These are phyloP conservation scores for Myxozyma nipponensis DNA, from an alignment of 805 yeast species.

Conservation along the genomic window DNA sequence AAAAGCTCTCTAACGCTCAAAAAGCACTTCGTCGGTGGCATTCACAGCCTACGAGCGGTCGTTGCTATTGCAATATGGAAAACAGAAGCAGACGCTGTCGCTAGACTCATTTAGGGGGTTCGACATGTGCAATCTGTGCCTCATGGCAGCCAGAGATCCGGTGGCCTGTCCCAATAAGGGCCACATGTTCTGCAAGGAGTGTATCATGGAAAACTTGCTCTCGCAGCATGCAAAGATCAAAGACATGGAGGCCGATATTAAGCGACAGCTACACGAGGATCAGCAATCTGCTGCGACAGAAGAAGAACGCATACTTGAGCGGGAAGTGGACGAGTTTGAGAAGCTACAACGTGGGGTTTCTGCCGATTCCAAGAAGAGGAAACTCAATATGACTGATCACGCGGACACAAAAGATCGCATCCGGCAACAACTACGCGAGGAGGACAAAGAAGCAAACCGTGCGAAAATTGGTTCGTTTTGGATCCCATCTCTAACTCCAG, in stretches of 20 bases:
- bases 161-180: slow-evolving; percentile 27
- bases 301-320: slow-evolving; percentile 4
- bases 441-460: not conserved
- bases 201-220: slow-evolving; percentile 24
- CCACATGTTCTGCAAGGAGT: slow-evolving; percentile 27
- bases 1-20: not conserved
- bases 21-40: slow-evolving; percentile 23
- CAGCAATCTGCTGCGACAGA: not conserved
- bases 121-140: slow-evolving; percentile 26
- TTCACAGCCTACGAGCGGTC: slow-evolving; percentile 30
- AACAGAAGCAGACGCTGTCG: slow-evolving; percentile 23
- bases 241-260: slow-evolving; percentile 13
- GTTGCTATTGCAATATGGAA: slow-evolving; percentile 24
- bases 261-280: slow-evolving; percentile 6
- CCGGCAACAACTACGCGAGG: not conserved
- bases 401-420: not conserved
- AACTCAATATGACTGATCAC: not conserved
- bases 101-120: slow-evolving; percentile 25
- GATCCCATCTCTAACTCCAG: slow-evolving; percentile 11
- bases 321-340: slow-evolving; percentile 18
- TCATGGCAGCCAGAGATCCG: slow-evolving; percentile 27
- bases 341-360: slow-evolving; percentile 13
- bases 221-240: slow-evolving; percentile 24
- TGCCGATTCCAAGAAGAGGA: not conserved
- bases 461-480: slow-evolving; percentile 5